Conservation (phyloP, 1,139 yeast genomes). For the Kurtzmaniella quercitrusa region DNA sequence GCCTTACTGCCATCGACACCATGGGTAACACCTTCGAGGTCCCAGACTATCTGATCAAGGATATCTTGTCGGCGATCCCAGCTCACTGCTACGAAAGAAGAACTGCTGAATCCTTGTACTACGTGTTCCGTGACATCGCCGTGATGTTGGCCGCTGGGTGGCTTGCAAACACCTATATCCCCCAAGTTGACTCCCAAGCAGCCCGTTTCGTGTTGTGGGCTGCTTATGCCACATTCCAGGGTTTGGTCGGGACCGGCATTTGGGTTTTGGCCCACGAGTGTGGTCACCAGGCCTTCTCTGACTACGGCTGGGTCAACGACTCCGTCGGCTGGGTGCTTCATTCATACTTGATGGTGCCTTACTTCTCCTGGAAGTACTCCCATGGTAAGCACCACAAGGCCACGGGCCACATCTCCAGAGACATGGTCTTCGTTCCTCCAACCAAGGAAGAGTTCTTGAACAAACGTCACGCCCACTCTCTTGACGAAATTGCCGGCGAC, state of each 20-base stretch:
- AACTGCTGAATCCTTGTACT: constrained; percentile 44
- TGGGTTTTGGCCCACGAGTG: constrained; percentile 68
- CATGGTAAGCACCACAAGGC: constrained; percentile 65
- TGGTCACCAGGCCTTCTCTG: constrained; percentile 62
- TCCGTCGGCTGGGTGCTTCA: constrained; percentile 58
- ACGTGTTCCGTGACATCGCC: constrained; percentile 54
- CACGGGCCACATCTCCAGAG: constrained; percentile 57
- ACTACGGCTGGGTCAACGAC: constrained; percentile 52
- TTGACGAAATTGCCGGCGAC: constrained; percentile 50
- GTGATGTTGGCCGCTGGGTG: constrained; percentile 40
- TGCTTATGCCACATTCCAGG: constrained; percentile 38
- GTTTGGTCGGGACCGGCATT: constrained; percentile 49
- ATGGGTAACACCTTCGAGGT: constrained; percentile 54
- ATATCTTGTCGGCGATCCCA: constrained; percentile 57
- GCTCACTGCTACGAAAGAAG: constrained; percentile 58
- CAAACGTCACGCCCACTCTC: constrained; percentile 20
- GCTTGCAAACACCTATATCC: constrained; percentile 47
- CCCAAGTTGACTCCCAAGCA: constrained; percentile 38
- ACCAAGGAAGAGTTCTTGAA: constrained; percentile 43
- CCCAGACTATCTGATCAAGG: constrained; percentile 62
- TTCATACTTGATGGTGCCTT: constrained; percentile 55
- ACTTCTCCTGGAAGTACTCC: constrained; percentile 58
- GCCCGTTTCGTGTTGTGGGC: constrained; percentile 58
- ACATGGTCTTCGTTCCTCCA: constrained; percentile 58
- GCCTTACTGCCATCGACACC: constrained; percentile 45